Evolutionary conservation across 805 yeast genomes (phyloP).

Genomic region (Debaryomyces maramus): DNA sequence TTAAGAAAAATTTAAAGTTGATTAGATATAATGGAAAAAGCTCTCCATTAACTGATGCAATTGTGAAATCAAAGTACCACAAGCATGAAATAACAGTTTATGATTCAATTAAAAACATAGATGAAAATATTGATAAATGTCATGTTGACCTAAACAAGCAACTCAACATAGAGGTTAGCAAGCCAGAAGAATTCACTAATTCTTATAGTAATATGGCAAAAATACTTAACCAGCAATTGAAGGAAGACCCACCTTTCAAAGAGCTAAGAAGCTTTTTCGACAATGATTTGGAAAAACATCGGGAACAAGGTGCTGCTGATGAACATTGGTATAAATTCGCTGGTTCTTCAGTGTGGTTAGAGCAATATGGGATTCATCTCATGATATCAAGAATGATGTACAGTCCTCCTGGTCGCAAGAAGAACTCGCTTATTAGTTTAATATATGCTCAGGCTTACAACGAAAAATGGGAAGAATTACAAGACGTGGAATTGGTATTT

Average conservation of each 20-base stretch:
- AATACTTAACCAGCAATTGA: slow-evolving; percentile 5
- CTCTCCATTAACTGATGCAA: neutral
- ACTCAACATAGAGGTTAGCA: slow-evolving; percentile 4
- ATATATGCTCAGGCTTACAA: slow-evolving; percentile 14
- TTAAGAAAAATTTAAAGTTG: too few species aligned
- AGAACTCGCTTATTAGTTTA: slow-evolving; percentile 9
- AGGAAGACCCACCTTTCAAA: slow-evolving; percentile 7
- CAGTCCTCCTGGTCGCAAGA: slow-evolving; percentile 8
- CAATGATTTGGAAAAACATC: slow-evolving; percentile 11
- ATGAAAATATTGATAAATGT: neutral
- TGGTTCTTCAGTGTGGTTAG: slow-evolving; percentile 16
- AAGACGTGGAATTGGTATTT: slow-evolving; percentile 9
- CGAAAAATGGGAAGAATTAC: slow-evolving; percentile 14
- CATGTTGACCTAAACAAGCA: neutral
- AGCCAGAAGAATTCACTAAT: slow-evolving; percentile 4
- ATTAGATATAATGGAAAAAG: neutral
- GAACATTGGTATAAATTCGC: slow-evolving; percentile 15
- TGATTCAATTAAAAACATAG: neutral
- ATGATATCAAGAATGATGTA: slow-evolving; percentile 14
- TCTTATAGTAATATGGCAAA: slow-evolving; percentile 2
- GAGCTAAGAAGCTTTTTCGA: slow-evolving; percentile 7
- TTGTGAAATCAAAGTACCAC: slow-evolving; percentile 26
- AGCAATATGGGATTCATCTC: slow-evolving; percentile 16
- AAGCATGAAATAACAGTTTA: slow-evolving; percentile 4
- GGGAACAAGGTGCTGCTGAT: slow-evolving; percentile 2